These are phyloP conservation scores for Fusarium dlaminii DNA, from an alignment of 2,329 filamentous ascomycete species.

Conservation along the genomic window DNA sequence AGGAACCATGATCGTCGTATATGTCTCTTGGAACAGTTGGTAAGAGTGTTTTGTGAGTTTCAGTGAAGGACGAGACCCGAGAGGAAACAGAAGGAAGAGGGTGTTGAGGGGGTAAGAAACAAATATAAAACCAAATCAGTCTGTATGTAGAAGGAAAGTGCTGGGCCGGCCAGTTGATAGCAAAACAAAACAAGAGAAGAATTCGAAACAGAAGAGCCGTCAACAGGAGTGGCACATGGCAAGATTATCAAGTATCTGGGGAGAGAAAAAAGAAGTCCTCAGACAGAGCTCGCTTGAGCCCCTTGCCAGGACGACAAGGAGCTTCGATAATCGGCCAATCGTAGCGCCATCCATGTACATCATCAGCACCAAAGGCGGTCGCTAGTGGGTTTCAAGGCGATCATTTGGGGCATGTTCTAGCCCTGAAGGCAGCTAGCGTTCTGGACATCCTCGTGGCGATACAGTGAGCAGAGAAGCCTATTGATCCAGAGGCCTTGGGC, in stretches of 20 bases:
- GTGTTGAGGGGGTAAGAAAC: conserved; percentile 28
- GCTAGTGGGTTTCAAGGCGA: conserved; percentile 38
- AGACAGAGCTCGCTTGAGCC: conserved; percentile 37
- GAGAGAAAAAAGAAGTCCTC: conserved; percentile 25
- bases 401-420: conserved; percentile 29
- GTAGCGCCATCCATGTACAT: conserved; percentile 9
- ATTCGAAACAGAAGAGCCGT: conserved; percentile 37
- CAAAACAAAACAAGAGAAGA: conserved; percentile 30
- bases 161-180: conserved; percentile 39
- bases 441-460: conserved; percentile 23
- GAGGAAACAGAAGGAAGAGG: conserved; percentile 24
- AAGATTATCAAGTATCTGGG: conserved; percentile 38
- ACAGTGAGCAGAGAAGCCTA: conserved; percentile 8
- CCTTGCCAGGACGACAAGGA: conserved; percentile 21
- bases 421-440: conserved; percentile 28
- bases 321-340: conserved; percentile 14
- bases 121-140: conserved; percentile 21
- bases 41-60: conserved; percentile 12
- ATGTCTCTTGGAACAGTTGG: conserved; percentile 9
- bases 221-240: conserved; percentile 34
- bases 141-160: conserved; percentile 14
- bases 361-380: conserved; percentile 23
- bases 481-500: conserved; percentile 19
- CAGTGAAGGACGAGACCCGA: conserved; percentile 27
- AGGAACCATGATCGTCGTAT: conserved; percentile 32